Conservation (phyloP, 306 rosid species). For the Quercus gilva region DNA sequence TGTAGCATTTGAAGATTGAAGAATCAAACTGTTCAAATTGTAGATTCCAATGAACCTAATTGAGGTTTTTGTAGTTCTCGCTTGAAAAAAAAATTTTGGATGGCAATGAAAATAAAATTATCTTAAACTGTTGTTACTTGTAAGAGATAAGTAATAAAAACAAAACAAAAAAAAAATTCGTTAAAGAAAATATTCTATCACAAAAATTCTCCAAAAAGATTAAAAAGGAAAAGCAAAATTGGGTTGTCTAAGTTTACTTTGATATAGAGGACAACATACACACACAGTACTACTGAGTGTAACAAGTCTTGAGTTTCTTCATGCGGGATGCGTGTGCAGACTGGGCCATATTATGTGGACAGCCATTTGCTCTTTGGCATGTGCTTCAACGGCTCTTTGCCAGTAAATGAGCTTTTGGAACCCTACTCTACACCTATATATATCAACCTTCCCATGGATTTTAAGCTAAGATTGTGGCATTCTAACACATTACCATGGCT, state of each 20-base stretch:
- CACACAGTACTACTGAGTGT: slow-evolving; percentile 32
- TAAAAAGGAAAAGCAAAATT: background rate
- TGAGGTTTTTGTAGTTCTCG: too few relatives aligned
- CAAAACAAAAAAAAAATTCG: too few relatives aligned
- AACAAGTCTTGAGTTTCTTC: background rate
- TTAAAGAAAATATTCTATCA: background rate
- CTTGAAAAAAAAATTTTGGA: too few relatives aligned
- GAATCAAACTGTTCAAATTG: too few relatives aligned
- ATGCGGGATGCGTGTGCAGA: background rate
- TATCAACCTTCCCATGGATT: slow-evolving; percentile 19
- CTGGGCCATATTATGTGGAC: background rate
- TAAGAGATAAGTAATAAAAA: too few relatives aligned
- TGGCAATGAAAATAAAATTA: too few relatives aligned
- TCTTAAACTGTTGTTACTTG: too few relatives aligned
- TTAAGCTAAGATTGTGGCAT: slow-evolving; percentile 8
- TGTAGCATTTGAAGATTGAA: too few relatives aligned
- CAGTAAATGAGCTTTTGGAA: slow-evolving; percentile 14
- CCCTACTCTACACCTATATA: slow-evolving; percentile 28
- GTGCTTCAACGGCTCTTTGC: slow-evolving; percentile 17
- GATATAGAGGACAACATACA: slow-evolving; percentile 62
- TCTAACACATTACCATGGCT: slow-evolving; percentile 31
- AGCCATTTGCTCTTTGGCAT: slow-evolving; percentile 11
- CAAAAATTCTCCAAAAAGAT: too few relatives aligned
- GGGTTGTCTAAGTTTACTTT: background rate
- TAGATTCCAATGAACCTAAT: too few relatives aligned